These are phyloP conservation scores for Dendryphion nanum DNA, from an alignment of 2,329 filamentous ascomycete genomes.

Conservation along the genomic window DNA sequence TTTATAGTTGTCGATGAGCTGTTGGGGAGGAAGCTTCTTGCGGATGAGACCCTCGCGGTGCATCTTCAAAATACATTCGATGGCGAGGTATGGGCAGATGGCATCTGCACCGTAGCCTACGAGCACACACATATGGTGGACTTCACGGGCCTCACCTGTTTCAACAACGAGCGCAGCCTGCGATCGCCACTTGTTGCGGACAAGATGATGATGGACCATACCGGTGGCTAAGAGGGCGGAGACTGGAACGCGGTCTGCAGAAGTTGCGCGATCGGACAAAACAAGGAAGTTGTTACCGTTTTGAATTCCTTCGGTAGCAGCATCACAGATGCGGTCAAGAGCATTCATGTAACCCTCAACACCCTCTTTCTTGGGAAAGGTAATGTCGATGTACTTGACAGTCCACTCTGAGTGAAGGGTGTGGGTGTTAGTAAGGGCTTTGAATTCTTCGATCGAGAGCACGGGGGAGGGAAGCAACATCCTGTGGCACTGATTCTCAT, in stretches of 20 bases:
- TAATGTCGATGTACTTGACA: slow-evolving; percentile 87
- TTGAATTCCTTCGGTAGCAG: slow-evolving; percentile 79
- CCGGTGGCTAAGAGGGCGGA: slow-evolving; percentile 85
- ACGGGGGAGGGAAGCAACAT: slow-evolving; percentile 86
- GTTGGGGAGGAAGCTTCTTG: slow-evolving; percentile 79
- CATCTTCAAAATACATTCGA: slow-evolving; percentile 97
- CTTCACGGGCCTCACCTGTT: slow-evolving; percentile 92
- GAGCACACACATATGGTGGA: slow-evolving; percentile 98
- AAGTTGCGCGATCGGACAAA: slow-evolving; percentile 84
- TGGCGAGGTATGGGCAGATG: slow-evolving; percentile 89
- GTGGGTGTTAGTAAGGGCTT: slow-evolving; percentile 76
- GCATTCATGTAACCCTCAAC: slow-evolving; percentile 81
- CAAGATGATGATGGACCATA: slow-evolving; percentile 92
- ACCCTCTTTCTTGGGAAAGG: slow-evolving; percentile 84
- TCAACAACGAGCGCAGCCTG: slow-evolving; percentile 84
- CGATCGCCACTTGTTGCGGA: slow-evolving; percentile 93
- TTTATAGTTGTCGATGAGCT: slow-evolving; percentile 92
- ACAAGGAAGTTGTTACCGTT: slow-evolving; percentile 82
- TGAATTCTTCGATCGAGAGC: slow-evolving; percentile 86
- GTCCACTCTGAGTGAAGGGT: slow-evolving; percentile 75
- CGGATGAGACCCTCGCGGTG: slow-evolving; percentile 90
- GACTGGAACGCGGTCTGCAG: slow-evolving; percentile 76
- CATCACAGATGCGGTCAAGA: slow-evolving; percentile 83
- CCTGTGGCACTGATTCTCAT: slow-evolving; percentile 81
- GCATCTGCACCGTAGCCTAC: slow-evolving; percentile 93